phyloP scores from a whole-genome alignment of 2,329 filamentous ascomycete species.

The Cladosporium sp. region DNA sequence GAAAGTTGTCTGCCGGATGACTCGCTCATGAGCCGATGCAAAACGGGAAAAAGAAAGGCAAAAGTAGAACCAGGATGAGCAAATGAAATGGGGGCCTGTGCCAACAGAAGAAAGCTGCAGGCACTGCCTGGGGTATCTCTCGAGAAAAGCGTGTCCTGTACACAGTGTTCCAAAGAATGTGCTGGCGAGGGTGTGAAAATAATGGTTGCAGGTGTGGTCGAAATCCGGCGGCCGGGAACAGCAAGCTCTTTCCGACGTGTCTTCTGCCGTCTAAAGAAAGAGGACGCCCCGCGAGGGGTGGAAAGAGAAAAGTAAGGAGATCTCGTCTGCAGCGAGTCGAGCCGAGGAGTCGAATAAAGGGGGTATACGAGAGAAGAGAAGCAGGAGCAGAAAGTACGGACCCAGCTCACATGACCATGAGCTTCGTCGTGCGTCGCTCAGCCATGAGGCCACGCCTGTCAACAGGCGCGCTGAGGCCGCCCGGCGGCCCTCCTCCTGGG shows the following conservation, averaged over 20 bases:
- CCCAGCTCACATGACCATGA: constrained; percentile 28
- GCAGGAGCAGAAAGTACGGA: neutral
- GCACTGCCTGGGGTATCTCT: constrained; percentile 11
- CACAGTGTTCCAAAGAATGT: neutral
- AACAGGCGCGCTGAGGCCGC: constrained; percentile 13
- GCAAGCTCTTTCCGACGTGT: neutral
- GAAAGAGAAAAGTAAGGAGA: neutral
- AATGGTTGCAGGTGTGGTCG: neutral
- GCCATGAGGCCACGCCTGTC: constrained; percentile 22
- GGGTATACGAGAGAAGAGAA: too few relatives aligned
- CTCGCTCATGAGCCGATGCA: too few relatives aligned
- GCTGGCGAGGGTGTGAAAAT: neutral
- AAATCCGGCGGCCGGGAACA: neutral
- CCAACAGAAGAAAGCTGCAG: neutral
- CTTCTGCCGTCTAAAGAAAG: neutral
- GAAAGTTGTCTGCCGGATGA: too few relatives aligned
- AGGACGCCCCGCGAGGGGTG: neutral
- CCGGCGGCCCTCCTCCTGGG: neutral
- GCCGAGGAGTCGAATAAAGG: too few relatives aligned
- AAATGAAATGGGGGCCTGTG: neutral
- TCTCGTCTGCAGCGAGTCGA: too few relatives aligned
- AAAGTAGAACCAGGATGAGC: neutral
- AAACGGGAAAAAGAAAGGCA: too few relatives aligned
- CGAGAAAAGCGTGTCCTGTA: constrained; percentile 1
- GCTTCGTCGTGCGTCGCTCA: constrained; percentile 29